Evolutionary conservation across 2,329 filamentous ascomycete genomes (phyloP).

Genomic region (Cytospora leucostoma): DNA sequence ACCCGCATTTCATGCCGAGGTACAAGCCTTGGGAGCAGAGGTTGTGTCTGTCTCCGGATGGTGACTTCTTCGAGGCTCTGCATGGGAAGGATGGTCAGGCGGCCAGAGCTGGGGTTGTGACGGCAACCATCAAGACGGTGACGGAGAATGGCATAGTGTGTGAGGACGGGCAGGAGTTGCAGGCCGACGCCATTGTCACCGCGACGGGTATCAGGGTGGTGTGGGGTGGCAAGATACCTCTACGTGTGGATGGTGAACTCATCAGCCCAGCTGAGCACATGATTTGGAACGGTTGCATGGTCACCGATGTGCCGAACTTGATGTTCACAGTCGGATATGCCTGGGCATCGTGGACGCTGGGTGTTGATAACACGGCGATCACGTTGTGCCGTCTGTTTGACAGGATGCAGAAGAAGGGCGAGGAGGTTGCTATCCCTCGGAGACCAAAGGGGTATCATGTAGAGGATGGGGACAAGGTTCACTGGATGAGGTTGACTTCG

Average conservation of each 20-base stretch:
- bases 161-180: conserved; percentile 45
- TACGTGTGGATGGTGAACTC: conserved; percentile 16
- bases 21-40: conserved; percentile 64
- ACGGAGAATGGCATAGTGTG: conserved; percentile 48
- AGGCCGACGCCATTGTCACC: conserved; percentile 64
- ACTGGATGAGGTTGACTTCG: neutral
- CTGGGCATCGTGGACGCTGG: conserved; percentile 63
- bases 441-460: neutral
- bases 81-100: conserved; percentile 38
- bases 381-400: conserved; percentile 13
- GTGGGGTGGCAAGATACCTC: conserved; percentile 12
- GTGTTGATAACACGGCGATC: conserved; percentile 47
- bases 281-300: conserved; percentile 60
- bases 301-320: conserved; percentile 63
- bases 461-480: neutral
- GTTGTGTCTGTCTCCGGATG: conserved; percentile 57
- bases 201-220: conserved; percentile 54
- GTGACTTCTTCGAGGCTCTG: conserved; percentile 47
- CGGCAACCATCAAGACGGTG: conserved; percentile 48
- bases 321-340: conserved; percentile 61
- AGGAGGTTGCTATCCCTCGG: conserved; percentile 12
- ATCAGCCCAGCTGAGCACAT: conserved; percentile 3
- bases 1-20: conserved; percentile 19
- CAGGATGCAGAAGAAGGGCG: conserved; percentile 8
- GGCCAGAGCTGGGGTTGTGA: conserved; percentile 44